A percentile compares a stretch with the other conserved stretches of the same genome.
phyloP scores from a whole-genome alignment of 2,329 filamentous ascomycete genomes.

The Ceratocystis eucalypticola region DNA sequence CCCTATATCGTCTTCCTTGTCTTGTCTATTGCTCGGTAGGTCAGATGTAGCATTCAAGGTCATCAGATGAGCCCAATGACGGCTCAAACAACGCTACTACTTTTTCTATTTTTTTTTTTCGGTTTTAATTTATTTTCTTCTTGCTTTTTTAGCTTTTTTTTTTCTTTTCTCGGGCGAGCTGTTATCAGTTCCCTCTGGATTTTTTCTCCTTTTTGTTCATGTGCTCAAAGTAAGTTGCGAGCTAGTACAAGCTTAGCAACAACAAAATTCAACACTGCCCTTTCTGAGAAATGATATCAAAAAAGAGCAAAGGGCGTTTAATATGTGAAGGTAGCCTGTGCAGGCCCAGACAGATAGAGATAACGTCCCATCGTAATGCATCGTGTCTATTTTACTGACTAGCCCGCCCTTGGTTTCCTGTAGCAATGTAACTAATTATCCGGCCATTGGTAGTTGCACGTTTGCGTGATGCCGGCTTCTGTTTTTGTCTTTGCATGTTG shows the following conservation, averaged over 20 bases:
- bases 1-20: too few relatives aligned
- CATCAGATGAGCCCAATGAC: neutral
- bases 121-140: neutral
- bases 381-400: neutral
- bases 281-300: neutral
- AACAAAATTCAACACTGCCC: neutral
- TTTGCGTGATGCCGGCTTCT: neutral
- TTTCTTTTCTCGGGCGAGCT: neutral
- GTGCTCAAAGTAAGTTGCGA: neutral
- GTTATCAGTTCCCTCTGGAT: neutral
- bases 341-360: neutral
- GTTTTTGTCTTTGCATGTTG: neutral
- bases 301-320: neutral
- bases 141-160: neutral
- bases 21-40: neutral
- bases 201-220: neutral
- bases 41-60: neutral
- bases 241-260: neutral
- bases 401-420: neutral
- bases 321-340: neutral
- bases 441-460: neutral
- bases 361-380: neutral
- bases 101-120: neutral
- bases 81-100: neutral
- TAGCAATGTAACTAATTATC: neutral